Base-by-base conservation (phyloP, 1,284 basidiomycete species). In the Amylostereum areolatum region DNA sequence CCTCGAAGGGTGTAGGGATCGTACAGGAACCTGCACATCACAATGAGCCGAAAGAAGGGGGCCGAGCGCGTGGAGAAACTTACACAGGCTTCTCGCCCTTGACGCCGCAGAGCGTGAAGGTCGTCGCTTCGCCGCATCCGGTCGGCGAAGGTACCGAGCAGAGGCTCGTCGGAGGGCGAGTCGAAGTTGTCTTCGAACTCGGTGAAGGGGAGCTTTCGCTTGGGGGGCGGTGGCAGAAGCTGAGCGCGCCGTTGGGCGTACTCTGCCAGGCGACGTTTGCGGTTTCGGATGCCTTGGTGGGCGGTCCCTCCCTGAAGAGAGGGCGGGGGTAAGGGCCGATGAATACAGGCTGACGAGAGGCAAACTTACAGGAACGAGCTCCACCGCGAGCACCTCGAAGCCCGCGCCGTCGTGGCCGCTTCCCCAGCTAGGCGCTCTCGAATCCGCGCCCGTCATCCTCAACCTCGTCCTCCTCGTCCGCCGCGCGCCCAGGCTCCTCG, bases 381-480 rank as follows among this genome's bases (percentile, higher is more conserved):
- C 71, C 8, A 78, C 81, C 30, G 70, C 68, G 27, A 88, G 58
- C 43, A 88, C 73, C 66, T 88, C 85, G 57, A 89, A 74, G 24
- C 81, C 85, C 57, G 81, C 81, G 29, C 85, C 85, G 52, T 87
- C 85, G 56, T 89, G 86, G 4, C 81, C 80, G 54, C 76, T 80
- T 33, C 85, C 85, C 85, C 85, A 88, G 0, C 78, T 78, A 18
- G n/a, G 78, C 79, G 63, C 84, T 88, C 37, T 78, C 67, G 56
- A 86, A 61, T 24, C 73, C 69, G 48, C 81, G 66, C 27, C 83
- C 83, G 59, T 85, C 87, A 36, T 80, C 76, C 34, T 77, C 74
- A 39, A 79, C 79, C 59, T 80, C 78, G 39, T 72, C 73, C 8
- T 55, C 52, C 34, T 49, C 59, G 40, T 55, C 59, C 52, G 66